Evolutionary conservation across 495 filamentous ascomycete genomes (phyloP).

Genomic region (Xylaria nigripes): DNA sequence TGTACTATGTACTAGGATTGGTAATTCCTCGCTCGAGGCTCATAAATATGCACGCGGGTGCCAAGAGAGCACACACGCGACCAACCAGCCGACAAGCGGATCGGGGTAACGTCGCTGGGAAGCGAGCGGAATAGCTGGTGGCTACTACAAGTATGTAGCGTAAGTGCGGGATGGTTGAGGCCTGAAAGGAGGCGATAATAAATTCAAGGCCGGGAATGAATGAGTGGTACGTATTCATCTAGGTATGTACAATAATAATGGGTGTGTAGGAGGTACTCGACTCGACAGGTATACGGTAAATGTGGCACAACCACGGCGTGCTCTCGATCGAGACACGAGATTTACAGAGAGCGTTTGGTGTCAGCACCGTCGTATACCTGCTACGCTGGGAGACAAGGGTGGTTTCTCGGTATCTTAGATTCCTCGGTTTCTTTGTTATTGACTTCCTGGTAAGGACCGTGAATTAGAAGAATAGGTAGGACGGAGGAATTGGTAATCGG

Average conservation of each 20-base stretch:
- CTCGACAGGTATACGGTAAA: too few species aligned
- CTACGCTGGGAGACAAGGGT: too few species aligned
- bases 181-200: background rate
- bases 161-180: background rate
- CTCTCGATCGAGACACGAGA: too few species aligned
- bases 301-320: too few species aligned
- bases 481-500: background rate
- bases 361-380: too few species aligned
- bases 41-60: conserved; percentile 5
- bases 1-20: conserved; percentile 6
- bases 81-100: background rate
- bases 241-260: background rate
- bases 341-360: too few species aligned
- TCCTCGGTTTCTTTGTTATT: too few species aligned
- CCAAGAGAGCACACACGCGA: conserved; percentile 9
- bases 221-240: background rate
- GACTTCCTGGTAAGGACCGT: background rate
- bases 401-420: too few species aligned
- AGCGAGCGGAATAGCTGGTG: background rate
- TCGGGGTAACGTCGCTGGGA: conserved; percentile 9
- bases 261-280: too few species aligned
- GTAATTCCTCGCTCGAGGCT: background rate
- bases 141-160: too few species aligned
- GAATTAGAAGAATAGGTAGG: background rate
- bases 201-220: background rate